phyloP scores from a whole-genome alignment of 192 early-diverging fungal genomes.

The Endogone sp. region DNA sequence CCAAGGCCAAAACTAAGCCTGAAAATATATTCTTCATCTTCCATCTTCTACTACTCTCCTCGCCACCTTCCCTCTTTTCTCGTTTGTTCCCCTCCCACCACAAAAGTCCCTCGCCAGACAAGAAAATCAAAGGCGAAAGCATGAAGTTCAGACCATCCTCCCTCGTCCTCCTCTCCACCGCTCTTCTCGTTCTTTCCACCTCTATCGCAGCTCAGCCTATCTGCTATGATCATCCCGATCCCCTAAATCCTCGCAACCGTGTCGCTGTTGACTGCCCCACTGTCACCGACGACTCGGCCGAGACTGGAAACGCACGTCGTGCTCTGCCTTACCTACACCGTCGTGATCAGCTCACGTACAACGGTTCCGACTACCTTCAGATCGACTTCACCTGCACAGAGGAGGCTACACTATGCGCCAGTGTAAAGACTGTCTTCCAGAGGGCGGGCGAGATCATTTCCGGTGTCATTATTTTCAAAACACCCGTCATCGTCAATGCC shows the following conservation, averaged over 20 bases:
- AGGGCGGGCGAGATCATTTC: slow-evolving; percentile 26
- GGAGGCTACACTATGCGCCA: slow-evolving; percentile 13
- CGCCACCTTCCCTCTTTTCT: no score
- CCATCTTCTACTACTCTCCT: no score
- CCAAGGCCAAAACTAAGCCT: no score
- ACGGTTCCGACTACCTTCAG: not conserved
- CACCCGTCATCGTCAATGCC: slow-evolving; percentile 29
- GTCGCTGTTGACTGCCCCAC: not conserved
- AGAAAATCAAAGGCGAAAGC: not conserved
- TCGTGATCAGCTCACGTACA: slow-evolving; percentile 2
- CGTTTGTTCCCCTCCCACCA: no score
- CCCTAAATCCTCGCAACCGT: not conserved
- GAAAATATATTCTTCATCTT: no score
- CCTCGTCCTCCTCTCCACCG: not conserved
- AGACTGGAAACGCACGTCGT: not conserved
- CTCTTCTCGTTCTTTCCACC: not conserved
- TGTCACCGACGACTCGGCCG: not conserved
- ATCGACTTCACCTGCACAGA: slow-evolving; percentile 13
- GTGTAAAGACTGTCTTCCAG: slow-evolving; percentile 19
- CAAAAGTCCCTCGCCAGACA: not conserved
- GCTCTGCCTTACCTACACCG: not conserved
- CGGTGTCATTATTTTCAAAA: slow-evolving; percentile 13
- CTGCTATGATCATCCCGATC: slow-evolving; percentile 13
- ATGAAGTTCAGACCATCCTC: not conserved
- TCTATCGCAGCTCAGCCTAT: not conserved